phyloP scores from a whole-genome alignment of 176 grass and related monocot genomes.

The Juncus effusus region DNA sequence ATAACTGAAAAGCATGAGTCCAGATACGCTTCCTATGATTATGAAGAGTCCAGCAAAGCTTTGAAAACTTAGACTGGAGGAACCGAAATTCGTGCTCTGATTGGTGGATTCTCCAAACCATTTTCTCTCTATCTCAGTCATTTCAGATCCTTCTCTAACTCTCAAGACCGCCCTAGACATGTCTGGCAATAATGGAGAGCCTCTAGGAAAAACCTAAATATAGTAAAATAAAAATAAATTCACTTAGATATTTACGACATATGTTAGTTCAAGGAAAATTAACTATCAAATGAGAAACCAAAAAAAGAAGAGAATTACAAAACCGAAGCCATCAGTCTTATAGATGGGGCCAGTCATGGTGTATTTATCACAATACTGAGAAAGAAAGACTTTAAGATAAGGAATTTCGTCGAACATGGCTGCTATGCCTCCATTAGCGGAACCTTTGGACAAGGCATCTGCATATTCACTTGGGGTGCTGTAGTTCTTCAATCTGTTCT shows the following conservation, averaged over 20 bases:
- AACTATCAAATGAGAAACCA: background rate
- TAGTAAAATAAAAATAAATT: background rate
- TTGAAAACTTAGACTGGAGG: conserved; percentile 46
- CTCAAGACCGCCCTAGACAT: conserved; percentile 51
- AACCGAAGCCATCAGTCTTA: conserved; percentile 79
- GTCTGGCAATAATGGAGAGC: conserved; percentile 54
- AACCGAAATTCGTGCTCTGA: conserved; percentile 23
- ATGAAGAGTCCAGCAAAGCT: conserved; percentile 86
- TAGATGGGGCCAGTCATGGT: conserved; percentile 44
- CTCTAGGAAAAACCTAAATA: conserved; percentile 50
- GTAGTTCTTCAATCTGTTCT: conserved; percentile 36
- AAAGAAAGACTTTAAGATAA: conserved; percentile 74
- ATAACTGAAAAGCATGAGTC: conserved; percentile 46
- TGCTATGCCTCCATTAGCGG: conserved; percentile 48
- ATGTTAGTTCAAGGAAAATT: background rate
- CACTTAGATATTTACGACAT: background rate
- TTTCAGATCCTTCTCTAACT: conserved; percentile 43
- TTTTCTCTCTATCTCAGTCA: conserved; percentile 46
- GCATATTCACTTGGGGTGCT: conserved; percentile 43
- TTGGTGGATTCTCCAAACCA: conserved; percentile 47
- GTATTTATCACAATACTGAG: conserved; percentile 46
- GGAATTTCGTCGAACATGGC: conserved; percentile 89
- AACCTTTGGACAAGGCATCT: conserved; percentile 42
- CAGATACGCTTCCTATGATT: conserved; percentile 63
- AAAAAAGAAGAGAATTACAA: conserved; percentile 36